These are phyloP conservation scores for Fusarium luffae DNA, from an alignment of 2,329 filamentous ascomycete species.

Conservation along the genomic window DNA sequence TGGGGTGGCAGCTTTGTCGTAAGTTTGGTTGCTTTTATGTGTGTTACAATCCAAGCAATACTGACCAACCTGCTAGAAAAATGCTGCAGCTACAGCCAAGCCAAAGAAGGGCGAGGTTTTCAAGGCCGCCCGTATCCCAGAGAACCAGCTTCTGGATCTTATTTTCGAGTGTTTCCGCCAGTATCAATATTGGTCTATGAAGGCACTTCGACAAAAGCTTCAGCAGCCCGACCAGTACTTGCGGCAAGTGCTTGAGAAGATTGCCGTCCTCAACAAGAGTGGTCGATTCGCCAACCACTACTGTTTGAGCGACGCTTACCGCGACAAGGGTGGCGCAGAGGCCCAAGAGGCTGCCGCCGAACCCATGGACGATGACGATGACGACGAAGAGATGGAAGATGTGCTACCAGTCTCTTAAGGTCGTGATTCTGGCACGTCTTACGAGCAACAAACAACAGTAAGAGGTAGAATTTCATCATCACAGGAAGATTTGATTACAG, in stretches of 20 bases:
- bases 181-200: constrained; percentile 95
- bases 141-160: constrained; percentile 86
- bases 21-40: constrained; percentile 49
- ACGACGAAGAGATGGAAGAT: constrained; percentile 83
- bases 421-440: not conserved
- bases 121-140: constrained; percentile 90
- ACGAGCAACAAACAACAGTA: not conserved
- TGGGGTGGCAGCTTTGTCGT: constrained; percentile 67
- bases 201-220: constrained; percentile 78
- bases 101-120: constrained; percentile 74
- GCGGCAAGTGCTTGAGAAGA: constrained; percentile 82
- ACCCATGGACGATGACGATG: constrained; percentile 68
- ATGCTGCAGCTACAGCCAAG: constrained; percentile 60
- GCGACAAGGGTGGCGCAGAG: constrained; percentile 53
- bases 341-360: constrained; percentile 67
- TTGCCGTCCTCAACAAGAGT: constrained; percentile 84
- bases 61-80: constrained; percentile 60
- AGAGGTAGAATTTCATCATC: not conserved
- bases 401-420: constrained; percentile 58
- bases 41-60: constrained; percentile 6
- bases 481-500: not conserved
- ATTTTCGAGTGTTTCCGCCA: constrained; percentile 86
- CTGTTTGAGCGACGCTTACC: constrained; percentile 74
- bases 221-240: constrained; percentile 94
- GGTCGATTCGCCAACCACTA: constrained; percentile 89